Evolutionary conservation across 1,284 basidiomycete genomes (phyloP).

Genomic region (Melampsora larici-populina): DNA sequence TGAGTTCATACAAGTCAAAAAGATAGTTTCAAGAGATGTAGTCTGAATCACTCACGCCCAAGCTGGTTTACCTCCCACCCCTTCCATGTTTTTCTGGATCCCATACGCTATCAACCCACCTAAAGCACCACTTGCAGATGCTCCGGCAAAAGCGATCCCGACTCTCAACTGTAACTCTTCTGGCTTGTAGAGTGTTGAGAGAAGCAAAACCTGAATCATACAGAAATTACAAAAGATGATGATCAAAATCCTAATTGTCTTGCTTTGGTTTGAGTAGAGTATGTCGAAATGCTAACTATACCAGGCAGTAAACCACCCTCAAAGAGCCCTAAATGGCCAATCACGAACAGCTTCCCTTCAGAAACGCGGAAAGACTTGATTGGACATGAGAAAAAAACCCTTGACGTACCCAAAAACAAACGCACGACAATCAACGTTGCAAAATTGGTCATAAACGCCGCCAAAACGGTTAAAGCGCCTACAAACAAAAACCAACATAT

Average conservation of each 20-base stretch:
- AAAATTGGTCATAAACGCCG: conserved; percentile 15
- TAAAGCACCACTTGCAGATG: conserved; percentile 40
- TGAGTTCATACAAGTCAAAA: background rate
- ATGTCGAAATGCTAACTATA: conserved; percentile 14
- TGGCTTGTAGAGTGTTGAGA: conserved; percentile 33
- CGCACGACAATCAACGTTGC: conserved; percentile 17
- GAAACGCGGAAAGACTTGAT: background rate
- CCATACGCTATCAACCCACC: conserved; percentile 43
- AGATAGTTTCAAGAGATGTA: background rate
- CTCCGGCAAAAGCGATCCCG: conserved; percentile 24
- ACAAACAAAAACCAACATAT: background rate
- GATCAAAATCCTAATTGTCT: background rate
- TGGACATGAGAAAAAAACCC: background rate
- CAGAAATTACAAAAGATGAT: background rate
- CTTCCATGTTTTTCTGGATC: conserved; percentile 40
- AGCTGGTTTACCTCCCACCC: conserved; percentile 34
- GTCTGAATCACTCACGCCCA: conserved; percentile 3
- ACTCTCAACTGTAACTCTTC: conserved; percentile 42
- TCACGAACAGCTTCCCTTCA: background rate
- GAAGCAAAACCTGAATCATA: conserved; percentile 18
- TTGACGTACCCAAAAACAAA: conserved; percentile 24
- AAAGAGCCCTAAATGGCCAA: conserved; percentile 34
- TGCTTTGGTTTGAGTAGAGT: background rate
- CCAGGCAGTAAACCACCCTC: conserved; percentile 40
- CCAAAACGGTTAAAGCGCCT: background rate